Evolutionary conservation across 2,329 filamentous ascomycete species (phyloP), one percentile per base, ranked within the genome.

Genomic region (Verticillium tricorpus): DNA sequence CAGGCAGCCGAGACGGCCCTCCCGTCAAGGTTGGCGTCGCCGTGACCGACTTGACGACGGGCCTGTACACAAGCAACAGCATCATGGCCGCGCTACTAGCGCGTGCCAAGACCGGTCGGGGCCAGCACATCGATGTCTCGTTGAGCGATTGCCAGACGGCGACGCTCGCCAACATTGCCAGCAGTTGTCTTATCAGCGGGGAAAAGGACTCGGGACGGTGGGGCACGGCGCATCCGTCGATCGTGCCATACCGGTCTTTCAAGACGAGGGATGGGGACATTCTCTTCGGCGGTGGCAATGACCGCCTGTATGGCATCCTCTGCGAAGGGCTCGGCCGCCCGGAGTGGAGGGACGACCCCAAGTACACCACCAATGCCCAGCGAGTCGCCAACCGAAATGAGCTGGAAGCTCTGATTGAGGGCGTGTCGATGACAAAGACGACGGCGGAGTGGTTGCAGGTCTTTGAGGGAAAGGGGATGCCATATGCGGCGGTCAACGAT

Each of bases 171-270:
- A 99, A 98, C 72, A 92, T 99, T 70, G 95, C 94, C 9, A 96
- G 92, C 72, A 97, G 93, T 63, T 92, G 89, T 63, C 79, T 99
- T 52, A 90, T 98, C 65, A 96, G 91, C 68, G 93, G 93, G 2
- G 78, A 97, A 75, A 89, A 89, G 67, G 95, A 99, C 72, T 85
- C 88, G 0, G 95, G 95, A 0, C 84, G 95, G 66, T 98, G 95
- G 94, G 95, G 95, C 7, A 99, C 95, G 3, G 94, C 94, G 54
- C 95, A 99, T 80, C 95, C 94, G n/a, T 96, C 92, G 0, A 98
- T 99, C 72, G 95, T 99, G 0, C 95, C 95, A 0, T 99, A 99
- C 74, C 89, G 89, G 69, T 92, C 92, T 0, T 99, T 91, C 74
- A 83, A 86, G 69, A 91, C 89, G 4, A 85, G 83, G 60, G 88